Evolutionary conservation across 805 yeast species (phyloP).

Genomic region (Clavispora carvajalis): DNA sequence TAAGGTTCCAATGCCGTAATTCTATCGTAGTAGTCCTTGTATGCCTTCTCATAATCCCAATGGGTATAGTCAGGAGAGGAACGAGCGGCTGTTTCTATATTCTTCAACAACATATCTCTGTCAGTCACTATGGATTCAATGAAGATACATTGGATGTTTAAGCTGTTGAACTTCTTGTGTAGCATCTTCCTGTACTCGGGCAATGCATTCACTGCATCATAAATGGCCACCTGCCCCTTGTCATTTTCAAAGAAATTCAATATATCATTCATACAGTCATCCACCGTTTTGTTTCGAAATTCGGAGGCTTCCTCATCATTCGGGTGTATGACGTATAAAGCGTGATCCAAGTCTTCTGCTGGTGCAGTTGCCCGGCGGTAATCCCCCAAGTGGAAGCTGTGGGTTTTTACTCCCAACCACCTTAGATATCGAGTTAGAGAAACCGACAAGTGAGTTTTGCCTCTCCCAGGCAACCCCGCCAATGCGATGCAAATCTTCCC

Average conservation of each 20-base stretch:
- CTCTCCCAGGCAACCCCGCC: constrained; percentile 93
- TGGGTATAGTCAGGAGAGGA: constrained; percentile 81
- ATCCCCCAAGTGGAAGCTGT: constrained; percentile 73
- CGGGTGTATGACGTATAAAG: constrained; percentile 50
- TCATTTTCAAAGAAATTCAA: constrained; percentile 63
- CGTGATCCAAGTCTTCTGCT: constrained; percentile 53
- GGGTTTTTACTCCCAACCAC: constrained; percentile 94
- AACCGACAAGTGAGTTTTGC: constrained; percentile 90
- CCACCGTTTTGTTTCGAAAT: constrained; percentile 54
- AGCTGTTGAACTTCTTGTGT: constrained; percentile 45
- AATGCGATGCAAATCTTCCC: constrained; percentile 86
- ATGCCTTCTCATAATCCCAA: constrained; percentile 72
- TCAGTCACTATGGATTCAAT: constrained; percentile 86
- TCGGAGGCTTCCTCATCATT: constrained; percentile 35
- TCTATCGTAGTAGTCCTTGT: constrained; percentile 69
- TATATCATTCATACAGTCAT: constrained; percentile 66
- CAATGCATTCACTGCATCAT: constrained; percentile 90
- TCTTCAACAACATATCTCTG: constrained; percentile 58
- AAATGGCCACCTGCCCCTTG: constrained; percentile 91
- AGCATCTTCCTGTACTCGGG: constrained; percentile 61
- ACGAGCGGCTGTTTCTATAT: constrained; percentile 74
- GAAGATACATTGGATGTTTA: constrained; percentile 72
- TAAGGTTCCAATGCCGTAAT: constrained; percentile 61
- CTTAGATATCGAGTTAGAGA: constrained; percentile 86
- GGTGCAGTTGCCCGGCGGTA: constrained; percentile 58